phyloP scores from a whole-genome alignment of 371 early-diverging fungal genomes.

The Mucor racemosus region DNA sequence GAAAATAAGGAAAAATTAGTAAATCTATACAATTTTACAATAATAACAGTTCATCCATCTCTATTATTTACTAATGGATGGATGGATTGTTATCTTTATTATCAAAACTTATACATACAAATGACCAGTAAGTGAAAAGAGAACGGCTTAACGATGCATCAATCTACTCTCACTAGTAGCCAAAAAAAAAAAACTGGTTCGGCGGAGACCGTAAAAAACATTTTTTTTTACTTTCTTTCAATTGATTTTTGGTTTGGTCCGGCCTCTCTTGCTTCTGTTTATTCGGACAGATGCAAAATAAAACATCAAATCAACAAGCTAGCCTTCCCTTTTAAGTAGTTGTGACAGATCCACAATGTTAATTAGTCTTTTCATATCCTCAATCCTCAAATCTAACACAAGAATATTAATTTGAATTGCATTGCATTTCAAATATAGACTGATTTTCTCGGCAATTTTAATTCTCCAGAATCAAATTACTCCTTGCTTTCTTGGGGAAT shows the following conservation, averaged over 20 bases:
- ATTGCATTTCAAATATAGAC: no score
- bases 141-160: conserved; percentile 31
- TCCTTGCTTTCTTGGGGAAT: no score
- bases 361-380: no score
- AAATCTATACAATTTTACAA: background rate
- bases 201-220: conserved; percentile 6
- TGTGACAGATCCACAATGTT: no score
- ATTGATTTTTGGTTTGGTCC: background rate
- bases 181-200: conserved; percentile 25
- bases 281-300: background rate
- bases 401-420: no score
- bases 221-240: background rate
- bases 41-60: conserved; percentile 2
- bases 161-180: conserved; percentile 21
- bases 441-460: no score
- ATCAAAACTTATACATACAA: conserved; percentile 34
- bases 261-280: background rate
- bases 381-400: no score
- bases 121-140: conserved; percentile 50
- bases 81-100: background rate
- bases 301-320: background rate
- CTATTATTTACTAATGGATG: conserved; percentile 8
- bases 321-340: no score
- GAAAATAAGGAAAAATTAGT: conserved; percentile 1
- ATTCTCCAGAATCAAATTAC: no score